These are phyloP conservation scores for Solanum arcanum DNA, from an alignment of 257 asterid genomes.

Conservation along the genomic window DNA sequence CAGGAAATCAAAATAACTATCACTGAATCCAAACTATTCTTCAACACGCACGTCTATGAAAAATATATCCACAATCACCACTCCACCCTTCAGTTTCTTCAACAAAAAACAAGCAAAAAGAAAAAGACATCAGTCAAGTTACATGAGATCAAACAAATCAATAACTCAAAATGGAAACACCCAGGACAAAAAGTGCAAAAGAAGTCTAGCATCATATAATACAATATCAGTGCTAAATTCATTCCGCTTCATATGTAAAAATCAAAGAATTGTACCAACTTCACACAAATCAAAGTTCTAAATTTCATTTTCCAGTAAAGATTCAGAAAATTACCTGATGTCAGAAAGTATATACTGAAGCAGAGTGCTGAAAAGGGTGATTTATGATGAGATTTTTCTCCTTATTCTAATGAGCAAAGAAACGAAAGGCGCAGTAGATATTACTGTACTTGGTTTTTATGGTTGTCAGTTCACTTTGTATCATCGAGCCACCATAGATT, in stretches of 20 bases:
- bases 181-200: not conserved
- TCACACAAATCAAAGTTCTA: not conserved
- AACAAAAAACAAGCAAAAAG: conserved; percentile 6
- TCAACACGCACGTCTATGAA: conserved; percentile 34
- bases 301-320: not conserved
- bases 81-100: conserved; percentile 39
- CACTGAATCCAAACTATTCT: conserved; percentile 14
- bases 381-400: not conserved
- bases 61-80: conserved; percentile 18
- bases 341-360: not conserved
- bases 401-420: not conserved
- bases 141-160: not conserved
- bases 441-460: not conserved
- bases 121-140: not conserved
- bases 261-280: not conserved
- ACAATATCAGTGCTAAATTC: not conserved
- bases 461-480: not conserved
- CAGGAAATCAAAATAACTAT: conserved; percentile 31
- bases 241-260: not conserved
- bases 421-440: not conserved
- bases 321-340: not conserved
- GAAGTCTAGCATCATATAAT: not conserved
- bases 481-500: not conserved
- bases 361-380: not conserved
- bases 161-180: not conserved